These are phyloP conservation scores for Tieghemostelium lacteum DNA, from an alignment of 78 protist genomes.

Conservation along the genomic window DNA sequence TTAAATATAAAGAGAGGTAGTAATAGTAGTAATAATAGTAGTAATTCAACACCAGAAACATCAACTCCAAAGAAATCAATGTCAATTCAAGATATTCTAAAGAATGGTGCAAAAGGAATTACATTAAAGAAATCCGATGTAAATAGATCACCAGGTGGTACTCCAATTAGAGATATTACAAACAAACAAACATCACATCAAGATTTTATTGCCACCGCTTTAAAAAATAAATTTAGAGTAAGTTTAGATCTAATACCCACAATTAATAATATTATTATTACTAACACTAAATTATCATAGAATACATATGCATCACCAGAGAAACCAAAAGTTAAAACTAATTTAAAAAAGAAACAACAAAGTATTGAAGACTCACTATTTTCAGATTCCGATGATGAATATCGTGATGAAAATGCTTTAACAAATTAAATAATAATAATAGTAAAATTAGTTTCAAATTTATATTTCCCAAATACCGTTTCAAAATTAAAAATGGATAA, in stretches of 20 bases:
- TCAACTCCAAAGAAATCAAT: background rate
- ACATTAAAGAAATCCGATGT: conserved; percentile 19
- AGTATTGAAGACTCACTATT: background rate
- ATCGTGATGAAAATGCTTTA: background rate
- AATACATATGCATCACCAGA: conserved; percentile 13
- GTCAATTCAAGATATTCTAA: conserved; percentile 19
- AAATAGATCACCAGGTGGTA: conserved; percentile 66
- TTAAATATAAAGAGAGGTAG: background rate
- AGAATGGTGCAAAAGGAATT: background rate
- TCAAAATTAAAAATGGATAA: too few species aligned
- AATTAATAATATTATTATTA: background rate
- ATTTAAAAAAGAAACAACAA: too few species aligned
- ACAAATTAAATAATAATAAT: too few species aligned
- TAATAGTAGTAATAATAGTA: background rate
- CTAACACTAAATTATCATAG: background rate
- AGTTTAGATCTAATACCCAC: background rate
- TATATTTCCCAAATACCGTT: background rate
- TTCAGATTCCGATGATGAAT: background rate
- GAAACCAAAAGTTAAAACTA: background rate
- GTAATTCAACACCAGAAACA: background rate
- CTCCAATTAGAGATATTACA: conserved; percentile 43
- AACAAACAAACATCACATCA: background rate
- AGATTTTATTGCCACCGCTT: conserved; percentile 34
- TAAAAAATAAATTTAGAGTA: conserved; percentile 29
- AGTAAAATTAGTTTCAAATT: background rate